Base-by-base conservation (phyloP, 805 yeast species). In the Kurtzmaniella fragi region DNA sequence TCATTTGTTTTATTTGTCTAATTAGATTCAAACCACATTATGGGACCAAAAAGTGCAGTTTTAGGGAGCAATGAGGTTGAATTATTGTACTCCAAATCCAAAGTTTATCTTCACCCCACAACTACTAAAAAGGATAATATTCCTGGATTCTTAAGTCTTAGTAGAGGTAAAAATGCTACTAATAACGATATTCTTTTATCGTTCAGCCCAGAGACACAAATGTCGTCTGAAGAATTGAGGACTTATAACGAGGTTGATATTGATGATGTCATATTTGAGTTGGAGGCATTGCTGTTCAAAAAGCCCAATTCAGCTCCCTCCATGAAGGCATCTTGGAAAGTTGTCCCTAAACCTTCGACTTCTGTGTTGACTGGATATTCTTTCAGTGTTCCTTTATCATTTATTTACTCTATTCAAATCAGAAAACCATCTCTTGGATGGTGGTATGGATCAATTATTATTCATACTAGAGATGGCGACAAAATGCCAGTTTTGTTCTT, bases 401-500 rank as follows among this genome's bases (percentile, higher is more conserved):
- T 72, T 42, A 54, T 91, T 4, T 91, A 80, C 57, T 84, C 95
- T 17, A 70, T 93, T 31, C 95, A 90, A 57, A 75, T 83, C 10
- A 72, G 97, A 39, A 82, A 82, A 2, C 97, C 96, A 5, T 80
- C 89, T 2, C 65, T 78, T 12, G 95, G 90, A 2, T 81, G 89
- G 79, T 91, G 97, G 96, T 78, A 76, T 62, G 99, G 99, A 0
- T 85, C 96, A 0, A 64, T 91, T 12, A 67, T 88, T 2, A 59
- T 93, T 23, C 82, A 87, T 58, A 77, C 91, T 1, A 75, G 76
- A 46, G 64, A 77, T 64, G 78, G 78, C 7, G 83, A 78, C 40
- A 77, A 80, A 32, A 61, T 88, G 13, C 98, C 98, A 0, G 82
- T 89, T 4, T 53, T 93, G 31, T 93, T 90, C 59, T 90, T 93